These are phyloP conservation scores for Aspergillus mulundensis DNA, from an alignment of 495 filamentous ascomycete species.

Conservation along the genomic window DNA sequence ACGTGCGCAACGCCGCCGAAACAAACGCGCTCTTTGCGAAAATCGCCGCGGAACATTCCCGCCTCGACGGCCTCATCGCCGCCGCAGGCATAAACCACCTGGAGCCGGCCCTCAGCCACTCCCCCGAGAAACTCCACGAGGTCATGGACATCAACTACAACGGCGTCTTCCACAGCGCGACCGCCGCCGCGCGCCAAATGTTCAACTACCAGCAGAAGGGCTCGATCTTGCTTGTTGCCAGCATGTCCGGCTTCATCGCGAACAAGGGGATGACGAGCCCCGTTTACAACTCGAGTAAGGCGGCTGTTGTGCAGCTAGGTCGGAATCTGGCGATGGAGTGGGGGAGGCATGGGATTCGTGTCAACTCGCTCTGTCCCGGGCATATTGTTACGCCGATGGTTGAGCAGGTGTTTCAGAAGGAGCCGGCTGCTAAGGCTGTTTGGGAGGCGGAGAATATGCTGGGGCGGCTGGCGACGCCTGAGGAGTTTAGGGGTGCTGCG, in stretches of 20 bases:
- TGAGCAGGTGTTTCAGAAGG: conserved; percentile 59
- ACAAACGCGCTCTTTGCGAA: conserved; percentile 50
- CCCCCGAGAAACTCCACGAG: conserved; percentile 56
- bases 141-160: conserved; percentile 74
- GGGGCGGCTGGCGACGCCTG: conserved; percentile 55
- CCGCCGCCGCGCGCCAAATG: conserved; percentile 74
- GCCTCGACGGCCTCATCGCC: conserved; percentile 75
- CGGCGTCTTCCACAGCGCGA: conserved; percentile 72
- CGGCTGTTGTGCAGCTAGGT: conserved; percentile 62
- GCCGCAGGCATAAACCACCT: conserved; percentile 78
- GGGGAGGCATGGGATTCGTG: conserved; percentile 62
- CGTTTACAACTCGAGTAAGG: conserved; percentile 69
- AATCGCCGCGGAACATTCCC: conserved; percentile 51
- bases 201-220: conserved; percentile 55
- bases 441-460: conserved; percentile 72
- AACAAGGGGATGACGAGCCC: conserved; percentile 67
- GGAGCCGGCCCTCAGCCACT: conserved; percentile 64
- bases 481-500: conserved; percentile 64
- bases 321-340: conserved; percentile 70
- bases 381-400: conserved; percentile 75
- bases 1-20: conserved; percentile 56
- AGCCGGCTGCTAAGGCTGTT: conserved; percentile 51
- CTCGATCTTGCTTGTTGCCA: conserved; percentile 69
- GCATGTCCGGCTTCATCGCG: conserved; percentile 77
- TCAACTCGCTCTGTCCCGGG: conserved; percentile 64